Evolutionary conservation across 768 basidiomycete species (phyloP).

Genomic region (Exidia glandulosa): DNA sequence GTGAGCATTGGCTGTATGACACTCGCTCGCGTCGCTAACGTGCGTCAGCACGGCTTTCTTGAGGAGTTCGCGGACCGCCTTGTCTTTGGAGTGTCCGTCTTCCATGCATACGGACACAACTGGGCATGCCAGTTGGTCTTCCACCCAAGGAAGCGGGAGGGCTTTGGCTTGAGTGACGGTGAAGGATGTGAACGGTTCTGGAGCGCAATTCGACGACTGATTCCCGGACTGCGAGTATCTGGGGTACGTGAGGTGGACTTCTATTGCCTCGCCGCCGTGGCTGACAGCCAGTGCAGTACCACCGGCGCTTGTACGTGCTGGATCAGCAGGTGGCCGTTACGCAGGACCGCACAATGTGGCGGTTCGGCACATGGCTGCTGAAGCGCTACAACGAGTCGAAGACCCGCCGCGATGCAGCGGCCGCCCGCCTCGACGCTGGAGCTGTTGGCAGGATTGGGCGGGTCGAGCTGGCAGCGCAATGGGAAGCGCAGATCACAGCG

Average conservation of each 20-base stretch:
- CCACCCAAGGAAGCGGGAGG: slow-evolving; percentile 19
- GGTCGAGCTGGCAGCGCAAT: not conserved
- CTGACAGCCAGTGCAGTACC: not conserved
- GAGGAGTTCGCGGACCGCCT: slow-evolving; percentile 11
- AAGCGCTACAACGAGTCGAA: not conserved
- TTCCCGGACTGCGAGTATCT: slow-evolving; percentile 1
- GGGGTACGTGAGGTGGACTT: slow-evolving; percentile 2
- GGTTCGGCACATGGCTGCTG: not conserved
- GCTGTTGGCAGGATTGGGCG: not conserved
- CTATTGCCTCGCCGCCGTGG: not conserved
- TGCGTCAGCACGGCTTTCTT: not conserved
- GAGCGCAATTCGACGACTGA: not conserved
- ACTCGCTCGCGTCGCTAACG: not conserved
- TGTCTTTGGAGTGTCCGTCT: slow-evolving; percentile 21
- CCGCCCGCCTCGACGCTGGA: not conserved
- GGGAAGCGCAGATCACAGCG: not conserved
- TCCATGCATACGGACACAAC: slow-evolving; percentile 30
- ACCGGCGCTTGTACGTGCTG: not conserved
- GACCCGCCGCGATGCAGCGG: not conserved
- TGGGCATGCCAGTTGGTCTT: slow-evolving; percentile 27
- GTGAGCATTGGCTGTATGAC: not conserved
- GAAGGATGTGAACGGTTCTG: slow-evolving; percentile 8
- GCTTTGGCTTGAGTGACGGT: slow-evolving; percentile 7
- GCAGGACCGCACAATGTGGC: not conserved
- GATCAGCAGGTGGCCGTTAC: not conserved